Percentiles rank a stretch among this genome's conserved stretches.
phyloP scores from a whole-genome alignment of 495 filamentous ascomycete genomes.

The Penicillium cinerascens region DNA sequence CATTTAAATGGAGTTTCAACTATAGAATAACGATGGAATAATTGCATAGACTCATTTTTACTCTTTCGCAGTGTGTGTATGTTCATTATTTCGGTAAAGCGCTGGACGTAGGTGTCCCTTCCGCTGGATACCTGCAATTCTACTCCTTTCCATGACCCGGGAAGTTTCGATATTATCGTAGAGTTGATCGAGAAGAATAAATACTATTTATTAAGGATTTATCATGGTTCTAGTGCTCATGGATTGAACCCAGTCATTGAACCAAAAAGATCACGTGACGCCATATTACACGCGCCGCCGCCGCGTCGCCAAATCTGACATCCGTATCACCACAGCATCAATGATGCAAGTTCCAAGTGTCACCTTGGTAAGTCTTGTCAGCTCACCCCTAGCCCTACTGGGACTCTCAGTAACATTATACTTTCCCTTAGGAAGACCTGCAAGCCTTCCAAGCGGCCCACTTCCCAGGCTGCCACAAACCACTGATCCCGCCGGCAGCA shows the following conservation, averaged over 20 bases:
- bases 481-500: constrained; percentile 18
- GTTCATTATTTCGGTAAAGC: not conserved
- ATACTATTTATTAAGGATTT: not conserved
- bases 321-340: constrained; percentile 1
- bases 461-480: constrained; percentile 43
- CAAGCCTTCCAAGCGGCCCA: constrained; percentile 63
- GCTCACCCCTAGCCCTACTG: not conserved
- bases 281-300: constrained; percentile 3
- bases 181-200: not conserved
- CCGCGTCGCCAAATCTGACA: constrained; percentile 10
- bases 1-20: not conserved
- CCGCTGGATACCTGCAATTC: too few species aligned
- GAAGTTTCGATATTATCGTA: not conserved
- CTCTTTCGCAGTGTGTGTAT: not conserved
- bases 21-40: not conserved
- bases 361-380: constrained; percentile 44
- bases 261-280: not conserved
- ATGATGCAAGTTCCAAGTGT: constrained; percentile 40
- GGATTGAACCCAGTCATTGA: not conserved
- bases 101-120: too few species aligned
- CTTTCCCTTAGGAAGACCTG: constrained; percentile 61
- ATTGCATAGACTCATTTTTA: not conserved
- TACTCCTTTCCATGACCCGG: too few species aligned
- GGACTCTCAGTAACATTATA: not conserved
- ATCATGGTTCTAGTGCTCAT: too few species aligned